These are phyloP conservation scores for Solanum virginianum DNA, from an alignment of 257 asterid species.

Conservation along the genomic window DNA sequence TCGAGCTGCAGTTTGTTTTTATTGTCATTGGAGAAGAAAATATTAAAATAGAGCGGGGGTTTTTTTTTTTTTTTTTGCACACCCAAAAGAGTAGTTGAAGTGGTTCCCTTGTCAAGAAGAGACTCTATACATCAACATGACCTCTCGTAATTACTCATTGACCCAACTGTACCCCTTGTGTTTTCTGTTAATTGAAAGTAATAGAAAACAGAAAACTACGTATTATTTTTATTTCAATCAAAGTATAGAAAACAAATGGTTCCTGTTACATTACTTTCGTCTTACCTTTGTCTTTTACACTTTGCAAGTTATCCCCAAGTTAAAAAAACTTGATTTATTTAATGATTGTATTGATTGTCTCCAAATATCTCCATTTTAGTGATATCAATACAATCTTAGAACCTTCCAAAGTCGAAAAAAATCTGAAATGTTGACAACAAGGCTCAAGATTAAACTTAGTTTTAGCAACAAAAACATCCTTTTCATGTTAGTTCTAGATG, in stretches of 20 bases:
- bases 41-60: no score
- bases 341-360: background rate
- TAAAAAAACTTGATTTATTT: no score
- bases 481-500: background rate
- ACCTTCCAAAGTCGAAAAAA: background rate
- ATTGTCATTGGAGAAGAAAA: no score
- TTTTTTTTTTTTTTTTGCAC: background rate
- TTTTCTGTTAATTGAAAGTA: background rate
- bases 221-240: background rate
- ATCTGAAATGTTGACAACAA: background rate
- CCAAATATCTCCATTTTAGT: background rate
- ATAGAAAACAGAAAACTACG: background rate
- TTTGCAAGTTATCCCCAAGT: background rate
- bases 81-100: no score
- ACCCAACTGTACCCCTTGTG: background rate
- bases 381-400: background rate
- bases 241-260: background rate
- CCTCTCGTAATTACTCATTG: background rate
- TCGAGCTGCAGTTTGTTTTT: no score
- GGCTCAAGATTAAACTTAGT: background rate
- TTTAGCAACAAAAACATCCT: background rate
- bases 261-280: background rate
- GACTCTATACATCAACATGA: background rate
- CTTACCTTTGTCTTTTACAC: background rate
- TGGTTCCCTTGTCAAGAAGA: no score